These are phyloP conservation scores for Ramaria sp. DNA, from an alignment of 768 basidiomycete species.

Conservation along the genomic window DNA sequence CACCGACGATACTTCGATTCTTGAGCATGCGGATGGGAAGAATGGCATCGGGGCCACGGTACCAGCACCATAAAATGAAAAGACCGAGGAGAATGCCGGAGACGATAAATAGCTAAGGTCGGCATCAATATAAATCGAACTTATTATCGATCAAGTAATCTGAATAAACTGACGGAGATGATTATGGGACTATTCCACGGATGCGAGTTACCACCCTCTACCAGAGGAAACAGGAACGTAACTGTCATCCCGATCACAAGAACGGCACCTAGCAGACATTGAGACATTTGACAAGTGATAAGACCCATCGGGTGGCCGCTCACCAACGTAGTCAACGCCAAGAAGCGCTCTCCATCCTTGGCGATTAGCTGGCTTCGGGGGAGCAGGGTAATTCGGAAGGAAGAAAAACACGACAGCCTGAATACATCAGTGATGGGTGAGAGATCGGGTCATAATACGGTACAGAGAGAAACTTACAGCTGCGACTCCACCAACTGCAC, in stretches of 20 bases:
- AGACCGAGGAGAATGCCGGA: not conserved
- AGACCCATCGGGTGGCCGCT: not conserved
- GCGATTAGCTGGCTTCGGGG: conserved; percentile 10
- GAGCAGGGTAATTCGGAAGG: conserved; percentile 18
- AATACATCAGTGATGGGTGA: not conserved
- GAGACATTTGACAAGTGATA: not conserved
- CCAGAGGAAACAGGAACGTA: conserved; percentile 28
- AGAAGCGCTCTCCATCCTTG: conserved; percentile 6
- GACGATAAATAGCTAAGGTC: not conserved
- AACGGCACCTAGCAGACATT: conserved; percentile 9
- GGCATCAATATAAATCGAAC: not conserved
- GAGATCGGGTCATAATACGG: not conserved
- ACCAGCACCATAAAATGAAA: conserved; percentile 3
- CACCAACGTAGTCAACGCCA: conserved; percentile 3
- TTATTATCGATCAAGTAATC: not conserved
- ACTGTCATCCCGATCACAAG: conserved; percentile 24
- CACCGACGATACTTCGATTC: conserved; percentile 2
- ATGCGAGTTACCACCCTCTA: conserved; percentile 31
- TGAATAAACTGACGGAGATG: not conserved
- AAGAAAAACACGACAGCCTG: conserved; percentile 24
- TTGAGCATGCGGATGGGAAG: conserved; percentile 2
- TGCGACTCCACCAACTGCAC: conserved; percentile 5
- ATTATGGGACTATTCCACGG: conserved; percentile 15
- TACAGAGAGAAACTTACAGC: not conserved
- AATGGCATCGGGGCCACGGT: not conserved